Base-by-base conservation (phyloP, 1,284 basidiomycete species). In the Xanthoconium separans region DNA sequence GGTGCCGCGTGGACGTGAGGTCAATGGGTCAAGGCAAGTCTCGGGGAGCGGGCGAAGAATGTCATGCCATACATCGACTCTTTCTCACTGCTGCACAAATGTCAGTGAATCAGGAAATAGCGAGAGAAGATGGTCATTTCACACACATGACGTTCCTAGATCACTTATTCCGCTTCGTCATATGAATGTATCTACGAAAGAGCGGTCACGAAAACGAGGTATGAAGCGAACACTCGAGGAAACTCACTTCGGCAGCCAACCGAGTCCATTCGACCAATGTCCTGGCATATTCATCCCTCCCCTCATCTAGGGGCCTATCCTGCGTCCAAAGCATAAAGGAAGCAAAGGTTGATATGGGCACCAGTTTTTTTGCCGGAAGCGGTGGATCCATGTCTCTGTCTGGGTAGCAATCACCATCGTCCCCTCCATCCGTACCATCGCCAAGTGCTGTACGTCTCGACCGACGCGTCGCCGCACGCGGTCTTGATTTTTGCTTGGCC, bases 251-350 rank as follows among this genome's bases (percentile, higher is more conserved):
- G 33, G 75, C 70, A 10, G 86, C 77, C 20, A 89, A 69, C 29
- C 57, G 69, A 42, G 80, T 79, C 86, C 86, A 92, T 64, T 91
- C 89, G 0, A 69, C 75, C 51, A 92, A 63, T 6, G 83, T 70
- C 13, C 85, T 77, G 44, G 79, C 69, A 65, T 91, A 91, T 59
- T 88, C 86, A 61, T 92, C 90, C 47, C 72, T 73, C 4, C 77
- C 79, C 47, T 81, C 80, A 57, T 90, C 84, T 0, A 85, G 79
- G 0, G 83, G 80, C 24, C 80, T 78, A 65, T 92, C 90, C 3
- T 87, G 78, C 58, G 84, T 77, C 89, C 89, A 92, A 13, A 92
- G 64, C 22, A 79, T 76, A 60, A 91, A 81, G 1, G 79, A 80
- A 4, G 75, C 71, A 64, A 92, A 92, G 33, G 73, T 76, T 0